Evolutionary conservation across 352 stramenopile species (phyloP).

Genomic region (Pythium coloratum): DNA sequence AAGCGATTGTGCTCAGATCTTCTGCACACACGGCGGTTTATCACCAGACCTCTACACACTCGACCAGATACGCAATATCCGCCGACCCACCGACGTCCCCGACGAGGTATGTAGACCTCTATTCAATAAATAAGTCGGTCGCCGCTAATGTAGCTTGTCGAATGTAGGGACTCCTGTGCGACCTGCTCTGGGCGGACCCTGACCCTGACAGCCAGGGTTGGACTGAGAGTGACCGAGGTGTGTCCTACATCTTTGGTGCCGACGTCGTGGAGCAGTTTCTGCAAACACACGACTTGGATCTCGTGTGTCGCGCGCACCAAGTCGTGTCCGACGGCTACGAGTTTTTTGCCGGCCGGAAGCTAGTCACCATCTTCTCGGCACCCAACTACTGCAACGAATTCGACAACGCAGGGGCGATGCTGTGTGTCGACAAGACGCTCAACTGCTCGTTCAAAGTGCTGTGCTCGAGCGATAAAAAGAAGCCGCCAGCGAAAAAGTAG

Average conservation of each 20-base stretch:
- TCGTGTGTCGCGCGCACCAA: conserved; percentile 98
- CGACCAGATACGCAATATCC: conserved; percentile 94
- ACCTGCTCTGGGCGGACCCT: conserved; percentile 88
- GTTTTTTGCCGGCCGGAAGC: conserved; percentile 98
- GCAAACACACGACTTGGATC: conserved; percentile 95
- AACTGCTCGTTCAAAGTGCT: conserved; percentile 85
- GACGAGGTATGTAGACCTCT: conserved; percentile 46
- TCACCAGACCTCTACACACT: conserved; percentile 96
- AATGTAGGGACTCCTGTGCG: conserved; percentile 65
- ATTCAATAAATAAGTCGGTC: too few species aligned
- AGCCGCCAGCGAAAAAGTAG: conserved; percentile 24
- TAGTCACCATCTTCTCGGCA: conserved; percentile 99
- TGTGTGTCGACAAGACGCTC: conserved; percentile 75
- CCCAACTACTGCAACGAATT: conserved; percentile 99
- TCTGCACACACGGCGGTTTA: conserved; percentile 96
- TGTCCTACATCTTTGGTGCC: conserved; percentile 98
- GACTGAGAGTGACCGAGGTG: conserved; percentile 96
- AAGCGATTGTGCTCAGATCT: conserved; percentile 66
- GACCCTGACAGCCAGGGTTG: conserved; percentile 90
- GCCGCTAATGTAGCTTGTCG: neutral
- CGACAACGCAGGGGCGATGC: conserved; percentile 97
- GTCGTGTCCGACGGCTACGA: conserved; percentile 99
- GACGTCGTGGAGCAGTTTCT: conserved; percentile 98
- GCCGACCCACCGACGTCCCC: conserved; percentile 78
- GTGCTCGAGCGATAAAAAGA: conserved; percentile 73